A percentile compares a stretch with the other conserved stretches of the same genome.
These are phyloP conservation scores for Tolypocladium inflatum DNA, from an alignment of 2,329 filamentous ascomycete genomes.

Conservation along the genomic window DNA sequence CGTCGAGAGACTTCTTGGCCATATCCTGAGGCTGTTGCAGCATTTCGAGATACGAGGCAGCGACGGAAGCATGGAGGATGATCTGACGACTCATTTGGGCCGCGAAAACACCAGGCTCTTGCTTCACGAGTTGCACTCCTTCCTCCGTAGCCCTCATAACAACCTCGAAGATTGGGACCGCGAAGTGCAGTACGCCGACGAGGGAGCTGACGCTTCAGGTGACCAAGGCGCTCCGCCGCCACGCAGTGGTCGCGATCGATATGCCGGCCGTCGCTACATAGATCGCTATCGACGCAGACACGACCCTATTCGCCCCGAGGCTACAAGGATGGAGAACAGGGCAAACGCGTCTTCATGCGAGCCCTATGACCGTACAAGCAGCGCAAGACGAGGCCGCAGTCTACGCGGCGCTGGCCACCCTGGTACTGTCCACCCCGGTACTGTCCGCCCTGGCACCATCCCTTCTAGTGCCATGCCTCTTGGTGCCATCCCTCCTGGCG, in stretches of 20 bases:
- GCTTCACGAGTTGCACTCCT: constrained; percentile 75
- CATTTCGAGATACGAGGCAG: constrained; percentile 74
- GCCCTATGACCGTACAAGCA: background rate
- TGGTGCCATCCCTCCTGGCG: no score
- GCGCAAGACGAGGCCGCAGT: background rate
- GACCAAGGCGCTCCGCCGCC: background rate
- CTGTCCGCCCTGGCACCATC: background rate
- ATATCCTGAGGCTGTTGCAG: constrained; percentile 74
- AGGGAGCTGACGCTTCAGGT: background rate
- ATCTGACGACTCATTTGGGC: constrained; percentile 72
- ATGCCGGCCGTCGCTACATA: background rate
- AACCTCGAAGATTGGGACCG: constrained; percentile 71
- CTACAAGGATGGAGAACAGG: background rate
- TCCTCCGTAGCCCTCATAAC: constrained; percentile 70
- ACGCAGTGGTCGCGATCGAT: background rate
- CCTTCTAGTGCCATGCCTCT: no score
- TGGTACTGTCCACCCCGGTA: background rate
- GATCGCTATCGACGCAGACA: background rate
- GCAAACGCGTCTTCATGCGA: background rate
- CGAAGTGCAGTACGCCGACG: constrained; percentile 57
- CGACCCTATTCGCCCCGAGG: background rate
- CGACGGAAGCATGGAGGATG: constrained; percentile 66
- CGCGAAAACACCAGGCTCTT: constrained; percentile 64
- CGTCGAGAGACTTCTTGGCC: constrained; percentile 77
- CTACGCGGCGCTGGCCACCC: background rate